A percentile compares a stretch with the other conserved stretches of the same genome.
Conservation (phyloP, 2,329 filamentous ascomycete genomes). For the Exophiala alcalophila region DNA sequence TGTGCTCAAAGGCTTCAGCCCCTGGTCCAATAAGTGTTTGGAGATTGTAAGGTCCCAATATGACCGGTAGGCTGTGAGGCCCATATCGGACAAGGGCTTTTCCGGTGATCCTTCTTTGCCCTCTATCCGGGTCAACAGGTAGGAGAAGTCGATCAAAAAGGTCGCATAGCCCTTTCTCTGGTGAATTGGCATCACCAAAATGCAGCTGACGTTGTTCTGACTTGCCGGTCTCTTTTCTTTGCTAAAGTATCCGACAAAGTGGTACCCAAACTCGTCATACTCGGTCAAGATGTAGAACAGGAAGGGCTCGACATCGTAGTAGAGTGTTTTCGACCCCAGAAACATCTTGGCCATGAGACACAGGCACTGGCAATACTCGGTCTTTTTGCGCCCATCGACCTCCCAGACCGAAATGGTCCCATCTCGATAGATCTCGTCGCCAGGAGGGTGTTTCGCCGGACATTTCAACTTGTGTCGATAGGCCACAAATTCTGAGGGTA, state of each 20-base stretch:
- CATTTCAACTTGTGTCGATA: constrained; percentile 98
- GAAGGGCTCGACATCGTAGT: constrained; percentile 99
- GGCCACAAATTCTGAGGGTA: constrained; percentile 98
- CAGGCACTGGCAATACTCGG: constrained; percentile 94
- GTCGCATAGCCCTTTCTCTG: constrained; percentile 97
- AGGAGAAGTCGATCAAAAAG: constrained; percentile 96
- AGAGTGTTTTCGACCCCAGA: constrained; percentile 94
- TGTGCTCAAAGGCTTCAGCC: constrained; percentile 57
- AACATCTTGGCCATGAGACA: constrained; percentile 95
- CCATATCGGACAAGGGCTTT: constrained; percentile 97
- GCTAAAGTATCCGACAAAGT: constrained; percentile 99
- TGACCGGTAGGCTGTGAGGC: constrained; percentile 91
- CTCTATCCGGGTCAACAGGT: constrained; percentile 89
- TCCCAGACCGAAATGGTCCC: constrained; percentile 94
- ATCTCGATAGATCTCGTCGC: constrained; percentile 96
- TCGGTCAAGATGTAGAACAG: constrained; percentile 97
- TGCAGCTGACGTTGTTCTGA: constrained; percentile 96
- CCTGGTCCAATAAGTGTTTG: constrained; percentile 68
- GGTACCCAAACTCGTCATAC: constrained; percentile 82
- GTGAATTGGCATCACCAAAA: constrained; percentile 91
- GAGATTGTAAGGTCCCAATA: constrained; percentile 93
- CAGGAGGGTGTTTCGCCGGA: constrained; percentile 91
- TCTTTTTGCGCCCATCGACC: constrained; percentile 88
- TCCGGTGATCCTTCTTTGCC: constrained; percentile 93
- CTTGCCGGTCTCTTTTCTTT: constrained; percentile 96